phyloP scores from a whole-genome alignment of 2,329 filamentous ascomycete genomes.

The Ceratocystis cacaofunesta region DNA sequence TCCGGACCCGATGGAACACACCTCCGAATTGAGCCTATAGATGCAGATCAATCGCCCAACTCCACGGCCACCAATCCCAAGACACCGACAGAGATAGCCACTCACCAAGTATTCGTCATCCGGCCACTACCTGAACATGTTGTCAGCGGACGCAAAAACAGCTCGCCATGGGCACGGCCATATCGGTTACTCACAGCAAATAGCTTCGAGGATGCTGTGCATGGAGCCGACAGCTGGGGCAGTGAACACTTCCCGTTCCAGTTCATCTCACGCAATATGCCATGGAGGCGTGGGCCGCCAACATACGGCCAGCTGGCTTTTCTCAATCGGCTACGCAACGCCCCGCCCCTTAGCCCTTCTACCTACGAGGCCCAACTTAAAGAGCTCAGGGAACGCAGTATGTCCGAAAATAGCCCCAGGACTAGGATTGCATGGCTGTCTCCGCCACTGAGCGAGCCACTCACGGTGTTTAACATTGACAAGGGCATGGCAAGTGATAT shows the following conservation, averaged over 20 bases:
- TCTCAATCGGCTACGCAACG: conserved; percentile 48
- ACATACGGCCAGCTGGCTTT: conserved; percentile 51
- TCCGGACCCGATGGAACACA: conserved; percentile 48
- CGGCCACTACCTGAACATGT: neutral
- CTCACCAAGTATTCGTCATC: neutral
- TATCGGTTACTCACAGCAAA: conserved; percentile 49
- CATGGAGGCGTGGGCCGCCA: conserved; percentile 57
- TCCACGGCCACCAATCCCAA: neutral
- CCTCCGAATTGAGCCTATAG: conserved; percentile 33
- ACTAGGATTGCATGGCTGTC: neutral
- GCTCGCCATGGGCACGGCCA: conserved; percentile 35
- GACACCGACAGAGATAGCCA: neutral
- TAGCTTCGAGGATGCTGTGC: conserved; percentile 61
- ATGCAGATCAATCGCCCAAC: conserved; percentile 32
- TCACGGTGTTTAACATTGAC: conserved; percentile 44
- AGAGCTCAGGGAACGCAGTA: conserved; percentile 26
- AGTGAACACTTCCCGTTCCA: conserved; percentile 45
- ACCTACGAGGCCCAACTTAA: conserved; percentile 30
- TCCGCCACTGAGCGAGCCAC: conserved; percentile 25
- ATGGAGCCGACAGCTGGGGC: conserved; percentile 73
- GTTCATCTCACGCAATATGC: conserved; percentile 50
- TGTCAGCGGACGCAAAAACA: neutral
- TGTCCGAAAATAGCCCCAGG: no score
- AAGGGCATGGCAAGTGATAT: conserved; percentile 77
- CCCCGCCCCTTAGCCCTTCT: conserved; percentile 21